phyloP scores from a whole-genome alignment of 805 yeast species.

The Schizosaccharomyces cryophilus region DNA sequence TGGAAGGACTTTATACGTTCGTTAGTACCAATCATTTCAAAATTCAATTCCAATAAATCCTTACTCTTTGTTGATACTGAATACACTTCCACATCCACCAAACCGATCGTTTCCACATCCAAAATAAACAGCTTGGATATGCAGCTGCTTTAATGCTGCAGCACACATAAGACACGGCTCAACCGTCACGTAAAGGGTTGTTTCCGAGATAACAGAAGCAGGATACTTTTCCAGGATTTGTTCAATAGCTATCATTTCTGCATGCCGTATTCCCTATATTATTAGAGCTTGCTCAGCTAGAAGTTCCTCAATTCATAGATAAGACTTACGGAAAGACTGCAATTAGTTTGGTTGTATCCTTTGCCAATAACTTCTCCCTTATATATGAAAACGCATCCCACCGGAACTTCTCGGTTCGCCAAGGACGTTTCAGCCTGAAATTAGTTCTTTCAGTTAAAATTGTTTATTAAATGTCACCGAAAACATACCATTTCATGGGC shows the following conservation, averaged over 20 bases:
- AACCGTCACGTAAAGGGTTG: slow-evolving; percentile 71
- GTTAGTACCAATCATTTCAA: not conserved
- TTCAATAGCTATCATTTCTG: slow-evolving; percentile 68
- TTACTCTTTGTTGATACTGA: slow-evolving; percentile 28
- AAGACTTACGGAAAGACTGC: slow-evolving; percentile 29
- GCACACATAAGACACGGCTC: slow-evolving; percentile 99
- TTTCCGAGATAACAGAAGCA: slow-evolving; percentile 21
- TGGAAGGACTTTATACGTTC: slow-evolving; percentile 2
- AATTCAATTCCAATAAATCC: slow-evolving; percentile 3
- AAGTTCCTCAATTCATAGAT: not conserved
- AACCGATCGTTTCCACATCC: slow-evolving; percentile 90
- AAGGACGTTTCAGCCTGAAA: slow-evolving; percentile 36
- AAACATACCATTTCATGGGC: not conserved
- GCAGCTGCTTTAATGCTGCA: slow-evolving; percentile 59
- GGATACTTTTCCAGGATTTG: slow-evolving; percentile 19
- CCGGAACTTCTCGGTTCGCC: slow-evolving; percentile 53
- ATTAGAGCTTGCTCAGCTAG: not conserved
- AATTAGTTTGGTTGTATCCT: slow-evolving; percentile 73
- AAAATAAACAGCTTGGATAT: slow-evolving; percentile 47
- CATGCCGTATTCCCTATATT: slow-evolving; percentile 54
- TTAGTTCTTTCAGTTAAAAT: not conserved
- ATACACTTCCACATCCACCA: slow-evolving; percentile 87
- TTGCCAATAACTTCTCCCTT: slow-evolving; percentile 31
- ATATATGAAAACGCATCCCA: slow-evolving; percentile 51
- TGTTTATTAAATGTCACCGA: not conserved